These are phyloP conservation scores for Maudiozyma bulderi DNA, from an alignment of 805 yeast species.

Conservation along the genomic window DNA sequence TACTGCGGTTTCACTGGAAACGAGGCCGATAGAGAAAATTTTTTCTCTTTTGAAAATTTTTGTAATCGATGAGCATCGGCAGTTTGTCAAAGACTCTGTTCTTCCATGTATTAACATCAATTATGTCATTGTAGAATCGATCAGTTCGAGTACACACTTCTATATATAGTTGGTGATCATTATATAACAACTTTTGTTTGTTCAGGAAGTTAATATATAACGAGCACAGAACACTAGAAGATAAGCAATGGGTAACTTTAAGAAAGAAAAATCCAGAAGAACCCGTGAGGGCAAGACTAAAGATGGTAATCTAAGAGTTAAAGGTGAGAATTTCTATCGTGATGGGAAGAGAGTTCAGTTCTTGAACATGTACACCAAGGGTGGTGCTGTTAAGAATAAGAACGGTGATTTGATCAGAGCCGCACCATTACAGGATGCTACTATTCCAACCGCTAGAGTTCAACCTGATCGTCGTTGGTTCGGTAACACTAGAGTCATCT, in stretches of 20 bases:
- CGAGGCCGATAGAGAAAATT: no score
- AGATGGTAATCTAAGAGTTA: constrained; percentile 86
- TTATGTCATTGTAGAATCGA: no score
- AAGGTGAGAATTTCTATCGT: constrained; percentile 93
- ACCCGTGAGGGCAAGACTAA: constrained; percentile 69
- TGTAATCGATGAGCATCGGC: not conserved
- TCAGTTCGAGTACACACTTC: not conserved
- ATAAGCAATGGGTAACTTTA: constrained; percentile 72
- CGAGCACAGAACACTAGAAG: not conserved
- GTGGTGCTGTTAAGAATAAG: constrained; percentile 78
- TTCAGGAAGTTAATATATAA: not conserved
- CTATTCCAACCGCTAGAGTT: constrained; percentile 83
- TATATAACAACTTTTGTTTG: no score
- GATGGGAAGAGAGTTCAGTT: constrained; percentile 89
- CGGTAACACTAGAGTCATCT: constrained; percentile 93
- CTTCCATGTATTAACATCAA: no score
- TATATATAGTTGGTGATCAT: no score
- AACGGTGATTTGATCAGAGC: constrained; percentile 81
- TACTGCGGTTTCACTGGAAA: no score
- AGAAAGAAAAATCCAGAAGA: constrained; percentile 85
- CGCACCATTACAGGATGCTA: constrained; percentile 79
- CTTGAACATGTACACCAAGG: constrained; percentile 86
- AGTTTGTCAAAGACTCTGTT: no score
- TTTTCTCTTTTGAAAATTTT: not conserved
- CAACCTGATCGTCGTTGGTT: constrained; percentile 97